phyloP scores from a whole-genome alignment of 306 rosid genomes.

The Vicia villosa region DNA sequence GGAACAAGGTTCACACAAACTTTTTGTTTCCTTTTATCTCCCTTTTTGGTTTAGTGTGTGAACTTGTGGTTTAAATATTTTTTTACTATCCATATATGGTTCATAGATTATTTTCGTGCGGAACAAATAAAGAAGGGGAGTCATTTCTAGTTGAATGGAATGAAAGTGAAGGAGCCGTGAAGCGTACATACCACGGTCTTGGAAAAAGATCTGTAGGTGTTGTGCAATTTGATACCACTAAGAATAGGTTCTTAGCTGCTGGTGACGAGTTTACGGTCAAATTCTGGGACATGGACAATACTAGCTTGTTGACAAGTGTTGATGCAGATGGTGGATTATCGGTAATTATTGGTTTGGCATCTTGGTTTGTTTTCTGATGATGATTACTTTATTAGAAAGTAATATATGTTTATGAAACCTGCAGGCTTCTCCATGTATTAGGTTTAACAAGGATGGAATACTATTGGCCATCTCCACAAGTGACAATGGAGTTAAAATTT shows the following conservation, averaged over 20 bases:
- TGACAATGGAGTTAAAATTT: conserved; percentile 85
- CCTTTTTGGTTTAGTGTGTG: conserved; percentile 15
- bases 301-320: conserved; percentile 55
- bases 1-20: conserved; percentile 73
- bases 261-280: conserved; percentile 83
- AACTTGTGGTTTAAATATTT: conserved; percentile 25
- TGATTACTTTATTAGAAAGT: conserved; percentile 27
- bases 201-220: conserved; percentile 85
- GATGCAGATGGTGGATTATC: conserved; percentile 90
- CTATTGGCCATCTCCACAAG: conserved; percentile 85
- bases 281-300: conserved; percentile 98
- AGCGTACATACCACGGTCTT: conserved; percentile 84
- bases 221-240: conserved; percentile 98
- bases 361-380: conserved; percentile 25
- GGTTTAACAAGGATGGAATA: conserved; percentile 95
- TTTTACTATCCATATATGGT: conserved; percentile 33
- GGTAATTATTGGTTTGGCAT: conserved; percentile 52
- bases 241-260: conserved; percentile 90
- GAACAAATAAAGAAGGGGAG: conserved; percentile 98
- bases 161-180: conserved; percentile 99
- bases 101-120: conserved; percentile 89
- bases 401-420: conserved; percentile 38
- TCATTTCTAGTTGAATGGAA: conserved; percentile 98
- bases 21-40: conserved; percentile 24
- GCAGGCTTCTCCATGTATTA: conserved; percentile 93